These are phyloP conservation scores for Fusarium anthophilum DNA, from an alignment of 2,329 filamentous ascomycete genomes.

Conservation along the genomic window DNA sequence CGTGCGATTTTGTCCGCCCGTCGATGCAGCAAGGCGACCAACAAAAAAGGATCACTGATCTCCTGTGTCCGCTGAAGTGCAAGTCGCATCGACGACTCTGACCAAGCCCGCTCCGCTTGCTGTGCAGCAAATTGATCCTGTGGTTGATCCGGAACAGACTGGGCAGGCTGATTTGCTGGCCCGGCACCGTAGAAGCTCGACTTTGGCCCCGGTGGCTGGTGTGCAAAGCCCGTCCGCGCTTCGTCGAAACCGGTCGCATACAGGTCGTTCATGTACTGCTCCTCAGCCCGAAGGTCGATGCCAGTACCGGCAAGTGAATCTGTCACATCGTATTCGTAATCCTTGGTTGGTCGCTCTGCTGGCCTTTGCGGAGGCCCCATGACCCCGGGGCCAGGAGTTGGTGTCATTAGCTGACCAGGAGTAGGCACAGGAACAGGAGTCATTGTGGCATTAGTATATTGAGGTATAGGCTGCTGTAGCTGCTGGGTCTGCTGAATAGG, in stretches of 20 bases:
- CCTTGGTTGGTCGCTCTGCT: constrained; percentile 69
- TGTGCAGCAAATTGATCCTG: constrained; percentile 74
- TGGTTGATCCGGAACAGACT: constrained; percentile 53
- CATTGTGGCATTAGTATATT: constrained; percentile 41
- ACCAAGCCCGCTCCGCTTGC: constrained; percentile 72
- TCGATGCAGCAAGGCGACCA: constrained; percentile 68
- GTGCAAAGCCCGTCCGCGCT: constrained; percentile 59
- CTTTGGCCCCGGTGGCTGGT: constrained; percentile 63
- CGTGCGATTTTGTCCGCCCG: constrained; percentile 66
- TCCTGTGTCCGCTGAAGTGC: constrained; percentile 72
- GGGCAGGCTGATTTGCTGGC: constrained; percentile 70
- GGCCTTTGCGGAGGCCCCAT: constrained; percentile 71
- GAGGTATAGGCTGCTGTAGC: constrained; percentile 32
- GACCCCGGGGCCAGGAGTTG: constrained; percentile 42
- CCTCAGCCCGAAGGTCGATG: constrained; percentile 87
- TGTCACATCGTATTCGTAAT: constrained; percentile 76
- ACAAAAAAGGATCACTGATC: constrained; percentile 77
- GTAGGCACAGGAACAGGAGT: constrained; percentile 40
- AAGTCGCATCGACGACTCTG: constrained; percentile 69
- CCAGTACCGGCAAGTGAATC: constrained; percentile 87
- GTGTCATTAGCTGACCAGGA: constrained; percentile 35
- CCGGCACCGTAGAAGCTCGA: constrained; percentile 72
- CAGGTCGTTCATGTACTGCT: constrained; percentile 78
- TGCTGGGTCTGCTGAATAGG: constrained; percentile 47
- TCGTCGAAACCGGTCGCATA: constrained; percentile 65